Conservation (phyloP, 192 early-diverging fungal species). For the Gonapodya prolifera region DNA sequence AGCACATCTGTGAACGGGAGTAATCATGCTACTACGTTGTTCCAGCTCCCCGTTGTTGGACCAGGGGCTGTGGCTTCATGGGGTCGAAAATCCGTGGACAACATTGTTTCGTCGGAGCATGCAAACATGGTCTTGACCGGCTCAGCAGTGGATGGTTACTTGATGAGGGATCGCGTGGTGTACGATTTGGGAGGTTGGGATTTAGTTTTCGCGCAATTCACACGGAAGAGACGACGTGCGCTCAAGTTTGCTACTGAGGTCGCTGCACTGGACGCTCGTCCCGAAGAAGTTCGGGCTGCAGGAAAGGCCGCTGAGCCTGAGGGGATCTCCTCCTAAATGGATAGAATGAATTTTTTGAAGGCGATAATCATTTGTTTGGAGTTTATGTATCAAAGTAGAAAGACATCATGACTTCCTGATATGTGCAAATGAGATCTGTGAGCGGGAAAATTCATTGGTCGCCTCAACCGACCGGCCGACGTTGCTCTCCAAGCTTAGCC, state of each 20-base stretch:
- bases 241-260: neutral
- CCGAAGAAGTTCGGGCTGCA: neutral
- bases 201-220: conserved; percentile 65
- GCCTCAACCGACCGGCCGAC: too few relatives aligned
- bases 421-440: too few relatives aligned
- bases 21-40: conserved; percentile 6
- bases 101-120: conserved; percentile 14
- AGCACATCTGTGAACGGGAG: conserved; percentile 26
- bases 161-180: conserved; percentile 52
- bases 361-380: too few relatives aligned
- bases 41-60: neutral
- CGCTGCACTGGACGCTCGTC: neutral
- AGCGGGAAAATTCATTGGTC: too few relatives aligned
- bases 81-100: neutral
- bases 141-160: conserved; percentile 46
- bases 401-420: too few relatives aligned
- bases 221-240: conserved; percentile 8
- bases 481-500: too few relatives aligned
- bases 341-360: too few relatives aligned
- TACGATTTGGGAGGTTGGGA: conserved; percentile 74
- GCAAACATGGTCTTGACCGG: conserved; percentile 5
- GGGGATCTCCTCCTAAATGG: too few relatives aligned
- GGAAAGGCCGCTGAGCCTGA: neutral
- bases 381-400: too few relatives aligned
- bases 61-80: neutral